Conservation (phyloP, 2,329 filamentous ascomycete genomes). For the Botrytis galanthina region DNA sequence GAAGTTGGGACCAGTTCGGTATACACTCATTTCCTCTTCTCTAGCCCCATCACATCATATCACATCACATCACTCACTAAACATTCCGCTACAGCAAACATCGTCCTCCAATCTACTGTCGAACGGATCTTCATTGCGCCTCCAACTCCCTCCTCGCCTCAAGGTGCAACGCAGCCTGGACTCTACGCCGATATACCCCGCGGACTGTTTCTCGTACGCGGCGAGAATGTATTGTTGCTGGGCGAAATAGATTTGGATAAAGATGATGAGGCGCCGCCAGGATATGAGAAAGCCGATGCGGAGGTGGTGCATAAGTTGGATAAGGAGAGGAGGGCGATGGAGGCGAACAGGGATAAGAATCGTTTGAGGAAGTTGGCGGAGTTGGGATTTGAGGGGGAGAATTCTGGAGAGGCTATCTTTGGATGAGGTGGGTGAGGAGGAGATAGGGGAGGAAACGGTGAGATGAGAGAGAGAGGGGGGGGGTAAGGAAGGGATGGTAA, state of each 20-base stretch:
- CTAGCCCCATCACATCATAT: neutral
- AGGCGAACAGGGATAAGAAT: slow-evolving; percentile 71
- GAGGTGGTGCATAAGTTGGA: slow-evolving; percentile 70
- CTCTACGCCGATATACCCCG: slow-evolving; percentile 82
- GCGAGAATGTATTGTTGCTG: slow-evolving; percentile 93
- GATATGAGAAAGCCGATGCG: slow-evolving; percentile 63
- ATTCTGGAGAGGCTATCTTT: slow-evolving; percentile 70
- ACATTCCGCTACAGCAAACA: slow-evolving; percentile 63
- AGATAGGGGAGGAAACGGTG: neutral
- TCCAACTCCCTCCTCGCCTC: slow-evolving; percentile 46
- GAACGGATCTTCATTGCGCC: slow-evolving; percentile 71
- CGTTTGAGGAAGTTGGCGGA: slow-evolving; percentile 68
- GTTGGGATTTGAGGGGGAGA: slow-evolving; percentile 86
- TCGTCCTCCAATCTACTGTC: slow-evolving; percentile 88
- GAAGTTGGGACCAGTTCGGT: slow-evolving; percentile 99
- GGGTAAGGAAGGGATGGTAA: neutral
- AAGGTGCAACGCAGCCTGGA: slow-evolving; percentile 40
- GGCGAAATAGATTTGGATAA: slow-evolving; percentile 97
- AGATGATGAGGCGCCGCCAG: slow-evolving; percentile 79
- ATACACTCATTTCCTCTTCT: slow-evolving; percentile 41
- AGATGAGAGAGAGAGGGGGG: neutral
- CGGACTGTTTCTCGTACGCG: slow-evolving; percentile 87
- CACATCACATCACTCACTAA: slow-evolving; percentile 20
- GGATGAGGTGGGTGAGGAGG: slow-evolving; percentile 41
- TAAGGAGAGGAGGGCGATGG: slow-evolving; percentile 65